These are phyloP conservation scores for Vaccinium macrocarpon DNA, from an alignment of 148 eudicot species.

Conservation along the genomic window DNA sequence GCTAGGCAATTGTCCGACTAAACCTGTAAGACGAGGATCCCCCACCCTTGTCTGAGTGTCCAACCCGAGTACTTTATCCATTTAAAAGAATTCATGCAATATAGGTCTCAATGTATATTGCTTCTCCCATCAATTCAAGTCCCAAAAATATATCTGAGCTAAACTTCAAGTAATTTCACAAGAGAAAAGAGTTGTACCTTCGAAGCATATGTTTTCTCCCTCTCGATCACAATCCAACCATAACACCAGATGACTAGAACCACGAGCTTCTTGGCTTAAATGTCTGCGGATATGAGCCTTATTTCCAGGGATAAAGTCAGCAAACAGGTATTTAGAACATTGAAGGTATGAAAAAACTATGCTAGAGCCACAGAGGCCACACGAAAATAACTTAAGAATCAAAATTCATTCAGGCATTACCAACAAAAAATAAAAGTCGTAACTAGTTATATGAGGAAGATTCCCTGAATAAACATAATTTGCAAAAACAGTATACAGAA, in stretches of 20 bases:
- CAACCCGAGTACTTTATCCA: background rate
- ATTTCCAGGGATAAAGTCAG: slow-evolving; percentile 17
- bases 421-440: background rate
- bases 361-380: background rate
- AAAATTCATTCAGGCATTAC: background rate
- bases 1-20: background rate
- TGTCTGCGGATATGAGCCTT: slow-evolving; percentile 92
- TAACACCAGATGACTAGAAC: slow-evolving; percentile 73
- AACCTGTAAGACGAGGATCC: background rate
- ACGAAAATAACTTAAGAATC: background rate
- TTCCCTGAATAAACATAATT: background rate
- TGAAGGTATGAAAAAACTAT: background rate
- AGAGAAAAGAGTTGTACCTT: slow-evolving; percentile 49
- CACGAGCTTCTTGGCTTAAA: slow-evolving; percentile 91
- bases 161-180: background rate
- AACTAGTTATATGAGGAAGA: background rate
- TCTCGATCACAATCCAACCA: slow-evolving; percentile 99
- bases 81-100: background rate
- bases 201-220: slow-evolving; percentile 97
- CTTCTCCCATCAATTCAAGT: background rate
- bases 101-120: background rate
- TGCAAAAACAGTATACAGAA: background rate
- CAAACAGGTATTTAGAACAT: background rate
- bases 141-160: background rate
- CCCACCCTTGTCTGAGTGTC: background rate